Evolutionary conservation across 371 early-diverging fungal genomes (phyloP), one percentile per base, ranked within the genome.

Genomic region (Zancudomyces culisetae): DNA sequence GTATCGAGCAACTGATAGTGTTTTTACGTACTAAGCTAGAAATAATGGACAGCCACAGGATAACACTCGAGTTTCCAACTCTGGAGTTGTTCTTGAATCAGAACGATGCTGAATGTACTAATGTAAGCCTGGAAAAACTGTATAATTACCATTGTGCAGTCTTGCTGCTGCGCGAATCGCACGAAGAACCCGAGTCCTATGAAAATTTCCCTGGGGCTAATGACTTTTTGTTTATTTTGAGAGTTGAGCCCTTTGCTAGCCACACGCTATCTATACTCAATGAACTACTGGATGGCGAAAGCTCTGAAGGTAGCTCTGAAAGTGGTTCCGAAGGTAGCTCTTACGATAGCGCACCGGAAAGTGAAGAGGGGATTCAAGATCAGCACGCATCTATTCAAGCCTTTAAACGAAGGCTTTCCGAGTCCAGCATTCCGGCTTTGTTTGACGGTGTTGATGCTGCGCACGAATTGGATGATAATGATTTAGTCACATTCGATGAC

Each of bases 391-490:
- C 15, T 10, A 35, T 10, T 35, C 35, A 35, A 6, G 35, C 35
- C 35, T 15, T 35, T 6, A 35, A 35, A 35, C 35, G 35, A 10
- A 35, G 15, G 15, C 35, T 35, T 6, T 35, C 35, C 15, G 35
- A 35, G 10, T 10, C 35, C 15, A 15, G 15, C 35, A 35, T 35
- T 35, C 15, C n/a, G n/a, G n/a, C n/a, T n/a, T n/a, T n/a, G n/a
- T n/a, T n/a, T n/a, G n/a, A n/a, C n/a, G n/a, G n/a, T n/a, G n/a
- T n/a, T n/a, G n/a, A n/a, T n/a, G n/a, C n/a, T n/a, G n/a, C n/a
- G n/a, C n/a, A 40, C 40, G 45, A 43, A 21, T 10, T 48, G 15
- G 48, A 48, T 48, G 48, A 48, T 24, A 48, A 48, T 27, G 48
- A 48, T n/a, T 27, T 48, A 8, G 28, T 48, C 3, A 28, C 22